These are phyloP conservation scores for Trichoderma atroviride DNA, from an alignment of 2,329 filamentous ascomycete genomes.

Conservation along the genomic window DNA sequence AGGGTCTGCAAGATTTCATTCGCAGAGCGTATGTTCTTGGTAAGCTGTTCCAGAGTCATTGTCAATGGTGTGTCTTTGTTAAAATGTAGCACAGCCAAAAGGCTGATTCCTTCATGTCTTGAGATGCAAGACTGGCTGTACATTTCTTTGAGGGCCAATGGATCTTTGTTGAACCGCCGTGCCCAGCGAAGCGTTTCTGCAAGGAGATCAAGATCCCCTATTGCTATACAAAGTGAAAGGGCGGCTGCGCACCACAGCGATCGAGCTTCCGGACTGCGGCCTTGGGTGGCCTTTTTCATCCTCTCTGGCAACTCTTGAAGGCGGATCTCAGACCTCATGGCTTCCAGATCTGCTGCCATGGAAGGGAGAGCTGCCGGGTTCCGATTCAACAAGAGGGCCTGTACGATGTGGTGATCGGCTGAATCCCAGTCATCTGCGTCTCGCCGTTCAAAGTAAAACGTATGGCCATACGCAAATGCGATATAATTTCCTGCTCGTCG, in stretches of 20 bases:
- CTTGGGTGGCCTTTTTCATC: constrained; percentile 32
- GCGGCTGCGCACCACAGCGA: constrained; percentile 36
- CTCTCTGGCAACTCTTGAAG: constrained; percentile 31
- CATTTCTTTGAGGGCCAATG: constrained; percentile 24
- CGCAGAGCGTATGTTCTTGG: neutral
- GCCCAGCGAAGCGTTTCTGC: constrained; percentile 36
- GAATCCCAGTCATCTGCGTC: neutral
- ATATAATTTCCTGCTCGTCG: neutral
- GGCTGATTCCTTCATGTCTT: constrained; percentile 30
- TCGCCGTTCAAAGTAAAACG: neutral
- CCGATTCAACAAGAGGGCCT: neutral
- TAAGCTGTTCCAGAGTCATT: neutral
- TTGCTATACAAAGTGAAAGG: constrained; percentile 35
- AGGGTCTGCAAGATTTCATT: neutral
- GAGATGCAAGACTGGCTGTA: constrained; percentile 27
- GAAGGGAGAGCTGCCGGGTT: neutral
- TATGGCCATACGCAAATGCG: neutral
- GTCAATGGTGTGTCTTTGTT: neutral
- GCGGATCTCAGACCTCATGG: constrained; percentile 10
- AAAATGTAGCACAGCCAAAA: constrained; percentile 20
- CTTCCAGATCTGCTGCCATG: neutral
- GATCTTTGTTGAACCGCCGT: constrained; percentile 37
- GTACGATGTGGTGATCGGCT: neutral
- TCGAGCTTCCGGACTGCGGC: constrained; percentile 31
- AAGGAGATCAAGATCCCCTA: constrained; percentile 32